Conservation (phyloP, 169 alveolate genomes). For the Plasmodium gonderi region DNA sequence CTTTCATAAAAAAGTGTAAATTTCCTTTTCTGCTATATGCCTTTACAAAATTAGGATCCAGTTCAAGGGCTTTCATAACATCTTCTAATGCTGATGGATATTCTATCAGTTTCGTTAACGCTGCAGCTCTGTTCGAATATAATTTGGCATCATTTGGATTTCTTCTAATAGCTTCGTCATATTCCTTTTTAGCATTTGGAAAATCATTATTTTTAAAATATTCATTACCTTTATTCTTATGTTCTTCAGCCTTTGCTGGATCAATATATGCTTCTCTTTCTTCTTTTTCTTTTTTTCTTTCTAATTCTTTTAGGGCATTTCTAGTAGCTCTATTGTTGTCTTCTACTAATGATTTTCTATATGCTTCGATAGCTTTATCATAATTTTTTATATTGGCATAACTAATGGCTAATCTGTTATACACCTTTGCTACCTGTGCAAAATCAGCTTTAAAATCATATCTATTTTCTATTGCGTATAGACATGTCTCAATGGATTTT, state of each 20-base stretch:
- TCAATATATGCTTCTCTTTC: constrained; percentile 95
- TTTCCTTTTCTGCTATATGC: constrained; percentile 97
- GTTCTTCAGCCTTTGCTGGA: constrained; percentile 96
- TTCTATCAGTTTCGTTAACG: constrained; percentile 95
- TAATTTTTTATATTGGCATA: constrained; percentile 87
- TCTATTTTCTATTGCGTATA: constrained; percentile 94
- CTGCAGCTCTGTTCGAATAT: constrained; percentile 97
- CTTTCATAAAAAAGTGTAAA: constrained; percentile 95
- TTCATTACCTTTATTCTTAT: constrained; percentile 92
- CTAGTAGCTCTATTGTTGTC: constrained; percentile 94
- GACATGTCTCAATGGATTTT: constrained; percentile 92
- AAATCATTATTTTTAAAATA: constrained; percentile 93
- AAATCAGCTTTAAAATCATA: constrained; percentile 93
- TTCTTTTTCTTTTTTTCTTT: constrained; percentile 91
- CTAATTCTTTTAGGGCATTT: constrained; percentile 93
- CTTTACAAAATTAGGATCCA: constrained; percentile 96
- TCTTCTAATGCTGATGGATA: constrained; percentile 94
- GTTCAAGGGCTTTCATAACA: constrained; percentile 89
- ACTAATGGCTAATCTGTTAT: constrained; percentile 92
- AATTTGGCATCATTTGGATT: constrained; percentile 96
- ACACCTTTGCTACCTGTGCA: constrained; percentile 88
- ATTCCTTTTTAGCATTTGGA: constrained; percentile 97
- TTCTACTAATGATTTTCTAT: constrained; percentile 94
- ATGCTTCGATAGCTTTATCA: constrained; percentile 92
- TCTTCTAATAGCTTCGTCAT: constrained; percentile 97